Base-by-base conservation (phyloP, 1,284 basidiomycete genomes). In the Kalmanozyma brasiliensis region DNA sequence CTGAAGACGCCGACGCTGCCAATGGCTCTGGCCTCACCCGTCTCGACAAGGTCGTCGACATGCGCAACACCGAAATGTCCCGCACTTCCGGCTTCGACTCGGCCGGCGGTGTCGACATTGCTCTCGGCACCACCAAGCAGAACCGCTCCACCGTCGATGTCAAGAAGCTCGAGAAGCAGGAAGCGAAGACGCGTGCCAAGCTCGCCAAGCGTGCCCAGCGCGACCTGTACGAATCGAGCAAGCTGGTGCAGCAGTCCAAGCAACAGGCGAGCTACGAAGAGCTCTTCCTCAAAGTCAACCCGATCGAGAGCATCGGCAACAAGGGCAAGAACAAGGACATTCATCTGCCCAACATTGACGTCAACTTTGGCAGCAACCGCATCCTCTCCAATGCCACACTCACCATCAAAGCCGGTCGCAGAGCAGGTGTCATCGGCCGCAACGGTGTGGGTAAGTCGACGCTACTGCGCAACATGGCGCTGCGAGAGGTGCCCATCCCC, bases 261-360 rank as follows among this genome's bases (percentile, higher is more conserved):
- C 93, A 94, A 85, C 93, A 94, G 85, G 68, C 95, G 89, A 89
- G 89, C 23, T 98, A 98, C 85, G 94, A 98, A 82, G 95, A 98
- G 82, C 90, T 98, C 89, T 98, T 95, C 85, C 92, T 98, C 90
- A 92, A 95, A 86, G 94, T 98, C 85, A 99, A 99, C 84, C 93
- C 96, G 44, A 84, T 99, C 63, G 93, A 96, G 83, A 88, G 91
- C 2, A 88, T 88, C 29, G 86, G 87, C 1, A 69, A 73, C 47
- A 96, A 94, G 84, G 93, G 92, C 77, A 84, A 80, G 62, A 82
- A 81, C 72, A 82, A 82, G 84, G 96, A 99, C 83, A 91, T 99
- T 55, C 93, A 97, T 79, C 85, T 99, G 13, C 91, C 92, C 37
- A 91, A 91, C 40, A 97, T 99, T 84, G 96, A 99, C 30, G 63